Base-by-base conservation (phyloP, 768 basidiomycete species). In the Chiua virens region DNA sequence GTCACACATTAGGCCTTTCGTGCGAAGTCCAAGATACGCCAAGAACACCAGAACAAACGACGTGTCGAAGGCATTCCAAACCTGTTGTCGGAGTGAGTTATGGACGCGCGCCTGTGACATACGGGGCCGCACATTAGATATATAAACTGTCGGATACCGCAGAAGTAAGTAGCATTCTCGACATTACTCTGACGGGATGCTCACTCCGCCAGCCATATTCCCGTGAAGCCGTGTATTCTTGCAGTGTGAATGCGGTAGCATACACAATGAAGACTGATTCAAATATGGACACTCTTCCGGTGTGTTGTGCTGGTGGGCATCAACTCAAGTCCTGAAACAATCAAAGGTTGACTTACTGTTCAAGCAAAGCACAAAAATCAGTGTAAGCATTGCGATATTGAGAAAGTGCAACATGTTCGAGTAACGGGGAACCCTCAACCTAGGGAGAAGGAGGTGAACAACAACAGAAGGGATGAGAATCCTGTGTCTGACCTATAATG, bases 51-150 rank as follows among this genome's bases (percentile, higher is more conserved):
- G 52, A 53, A 84, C 77, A 64, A 91, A 91, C 0, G 80, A 77
- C 21, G 87, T 84, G 68, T 91, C 93, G 58, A 95, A 92, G 6
- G 83, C 86, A 63, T 93, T 95, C 93, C 93, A 96, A 56, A 94
- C 83, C 89, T 94, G 58, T 18, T 43, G 37, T 23, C 17, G 10
- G 43, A 46, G 23, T 30, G 40, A 40, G 45, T 47, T 48, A 34
- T 45, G 42, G 49, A 35, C 42, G 32, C 4, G 5, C 17, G n/a
- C 22, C 23, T 15, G 4, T 37, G 17, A 39, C 45, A 56, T n/a
- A 55, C 50, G 8, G 21, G 42, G n/a, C 37, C 20, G 62, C 64
- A 89, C 90, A 62, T 91, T 92, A 20, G 91, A 89, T 38, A 91
- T 81, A 65, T 94, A 94, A 47, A 94, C 91, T 79, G 57, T 21